Percentiles rank a stretch among this genome's conserved stretches.
These are phyloP conservation scores for Thielaviopsis punctulata DNA, from an alignment of 2,329 filamentous ascomycete genomes.

Conservation along the genomic window DNA sequence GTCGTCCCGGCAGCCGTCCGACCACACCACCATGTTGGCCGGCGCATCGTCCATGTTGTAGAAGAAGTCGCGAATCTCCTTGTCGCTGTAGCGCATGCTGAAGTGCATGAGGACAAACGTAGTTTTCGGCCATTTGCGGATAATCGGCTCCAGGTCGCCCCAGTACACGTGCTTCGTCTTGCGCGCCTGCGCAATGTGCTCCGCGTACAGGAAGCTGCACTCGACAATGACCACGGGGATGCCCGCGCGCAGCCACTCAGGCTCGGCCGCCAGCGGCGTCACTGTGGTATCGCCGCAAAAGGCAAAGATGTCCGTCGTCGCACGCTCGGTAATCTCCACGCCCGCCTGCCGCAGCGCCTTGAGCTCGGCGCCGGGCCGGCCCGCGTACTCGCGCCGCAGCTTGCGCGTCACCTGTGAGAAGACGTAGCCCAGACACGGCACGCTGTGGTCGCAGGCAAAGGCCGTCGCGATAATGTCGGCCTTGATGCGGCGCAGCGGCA, in stretches of 20 bases:
- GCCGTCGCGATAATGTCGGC: constrained; percentile 23
- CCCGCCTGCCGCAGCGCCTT: constrained; percentile 22
- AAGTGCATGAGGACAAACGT: constrained; percentile 32
- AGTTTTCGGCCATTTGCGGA: constrained; percentile 25
- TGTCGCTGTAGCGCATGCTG: constrained; percentile 27
- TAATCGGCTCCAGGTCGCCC: constrained; percentile 27
- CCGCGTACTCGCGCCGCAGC: constrained; percentile 22
- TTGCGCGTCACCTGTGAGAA: constrained; percentile 24
- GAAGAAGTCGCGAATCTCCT: constrained; percentile 26
- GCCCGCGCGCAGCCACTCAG: constrained; percentile 23
- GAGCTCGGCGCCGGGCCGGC: constrained; percentile 22
- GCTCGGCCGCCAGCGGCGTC: constrained; percentile 22
- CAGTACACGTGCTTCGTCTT: constrained; percentile 32
- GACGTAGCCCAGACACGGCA: constrained; percentile 31
- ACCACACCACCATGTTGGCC: constrained; percentile 29
- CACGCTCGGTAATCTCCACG: constrained; percentile 23
- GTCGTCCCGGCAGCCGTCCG: constrained; percentile 19
- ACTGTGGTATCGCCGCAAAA: constrained; percentile 32
- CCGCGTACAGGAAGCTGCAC: constrained; percentile 29
- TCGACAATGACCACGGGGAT: constrained; percentile 31
- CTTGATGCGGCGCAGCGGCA: constrained; percentile 21
- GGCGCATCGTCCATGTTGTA: constrained; percentile 22
- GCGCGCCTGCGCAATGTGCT: constrained; percentile 26
- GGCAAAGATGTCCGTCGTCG: constrained; percentile 25
- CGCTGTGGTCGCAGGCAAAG: constrained; percentile 29